Base-by-base conservation (phyloP, 2,329 filamentous ascomycete species). In the Didymosphaeria variabile region DNA sequence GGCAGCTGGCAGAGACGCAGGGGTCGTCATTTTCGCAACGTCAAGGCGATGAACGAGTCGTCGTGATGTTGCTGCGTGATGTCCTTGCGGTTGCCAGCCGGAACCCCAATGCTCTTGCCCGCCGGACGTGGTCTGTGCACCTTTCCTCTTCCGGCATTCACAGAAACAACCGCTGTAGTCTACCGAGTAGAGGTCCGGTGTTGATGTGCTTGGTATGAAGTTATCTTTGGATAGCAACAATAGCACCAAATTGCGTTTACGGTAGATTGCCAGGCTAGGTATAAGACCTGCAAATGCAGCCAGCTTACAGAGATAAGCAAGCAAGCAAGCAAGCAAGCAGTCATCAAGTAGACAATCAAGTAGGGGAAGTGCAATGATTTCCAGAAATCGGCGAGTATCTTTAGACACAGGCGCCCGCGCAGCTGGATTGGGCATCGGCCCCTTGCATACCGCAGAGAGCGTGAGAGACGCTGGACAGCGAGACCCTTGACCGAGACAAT, bases 341-440 rank as follows among this genome's bases (percentile, higher is more conserved):
- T 17, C 17, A 4, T 21, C n/a, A 21, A 52, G 34, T n/a, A n/a
- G n/a, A n/a, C n/a, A n/a, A n/a, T n/a, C 34, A 26, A 29, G 21
- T 23, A 13, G 29, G n/a, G 9, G n/a, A 49, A 15, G 47, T 10
- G 47, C 21, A 49, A 34, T 8, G 32, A 23, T 9, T 21, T 38
- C 19, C 19, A n/a, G 47, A 19, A 26, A 23, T n/a, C 31, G 13
- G 45, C 55, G 57, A 55, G 42, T 32, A 54, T 45, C 52, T 64
- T 56, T 64, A 66, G 62, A 70, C 61, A 65, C 40, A 55, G 65
- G 61, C 46, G 40, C 59, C 66, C 61, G 59, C 31, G 32, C 53
- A 54, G 47, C 61, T 44, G 45, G 61, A 57, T 64, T 65, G 61
- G 61, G 63, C 57, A 57, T 60, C 74, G 74, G 72, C 71, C 64